Evolutionary conservation across 495 filamentous ascomycete species (phyloP).

Genomic region (Neurospora sp.): DNA sequence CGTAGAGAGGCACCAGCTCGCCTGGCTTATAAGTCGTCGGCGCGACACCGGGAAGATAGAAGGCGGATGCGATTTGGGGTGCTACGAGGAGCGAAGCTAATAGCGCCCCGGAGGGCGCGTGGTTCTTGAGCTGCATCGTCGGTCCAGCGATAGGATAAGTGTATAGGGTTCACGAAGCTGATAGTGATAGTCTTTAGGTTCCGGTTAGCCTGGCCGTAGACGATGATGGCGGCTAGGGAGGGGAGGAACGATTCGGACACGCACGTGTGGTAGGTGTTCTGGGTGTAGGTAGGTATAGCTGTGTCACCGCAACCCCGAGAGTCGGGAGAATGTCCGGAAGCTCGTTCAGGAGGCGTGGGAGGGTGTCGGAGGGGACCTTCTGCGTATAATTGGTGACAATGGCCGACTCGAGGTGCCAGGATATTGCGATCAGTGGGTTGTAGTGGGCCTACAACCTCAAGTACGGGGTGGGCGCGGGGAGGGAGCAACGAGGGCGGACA

Average conservation of each 20-base stretch:
- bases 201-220: background rate
- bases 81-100: slow-evolving; percentile 34
- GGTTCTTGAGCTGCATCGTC: slow-evolving; percentile 38
- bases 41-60: slow-evolving; percentile 93
- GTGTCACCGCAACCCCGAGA: background rate
- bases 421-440: background rate
- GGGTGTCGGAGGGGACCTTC: background rate
- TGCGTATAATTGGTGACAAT: background rate
- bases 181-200: background rate
- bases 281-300: background rate
- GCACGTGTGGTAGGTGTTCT: background rate
- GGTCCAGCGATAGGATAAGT: background rate
- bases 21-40: slow-evolving; percentile 77
- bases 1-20: slow-evolving; percentile 75
- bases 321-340: background rate
- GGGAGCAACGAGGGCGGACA: background rate
- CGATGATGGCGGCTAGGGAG: background rate
- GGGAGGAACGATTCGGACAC: background rate
- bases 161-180: background rate
- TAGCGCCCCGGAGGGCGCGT: slow-evolving; percentile 38
- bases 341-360: background rate
- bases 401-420: background rate
- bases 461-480: background rate
- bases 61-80: slow-evolving; percentile 56
- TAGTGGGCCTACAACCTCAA: background rate